Evolutionary conservation across 257 asterid species (phyloP).

Genomic region (Solanum dulcamara): DNA sequence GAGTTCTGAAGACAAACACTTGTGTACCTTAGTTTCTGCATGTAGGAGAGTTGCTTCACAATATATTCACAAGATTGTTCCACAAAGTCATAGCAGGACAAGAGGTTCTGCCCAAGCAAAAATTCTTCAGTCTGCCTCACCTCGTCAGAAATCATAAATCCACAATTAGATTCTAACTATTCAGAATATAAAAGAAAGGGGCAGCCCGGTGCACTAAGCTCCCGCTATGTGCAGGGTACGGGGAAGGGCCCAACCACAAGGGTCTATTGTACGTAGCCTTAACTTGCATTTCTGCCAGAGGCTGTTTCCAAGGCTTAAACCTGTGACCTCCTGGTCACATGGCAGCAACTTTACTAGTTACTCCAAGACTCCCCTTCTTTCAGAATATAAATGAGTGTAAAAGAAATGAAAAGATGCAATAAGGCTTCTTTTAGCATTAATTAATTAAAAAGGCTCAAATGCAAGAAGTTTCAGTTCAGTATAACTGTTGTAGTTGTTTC

Average conservation of each 20-base stretch:
- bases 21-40: slow-evolving; percentile 85
- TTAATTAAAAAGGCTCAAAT: neutral
- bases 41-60: slow-evolving; percentile 54
- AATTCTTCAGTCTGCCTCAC: slow-evolving; percentile 80
- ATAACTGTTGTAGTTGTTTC: neutral
- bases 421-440: neutral
- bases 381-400: neutral
- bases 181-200: neutral
- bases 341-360: too few species aligned
- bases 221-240: too few species aligned
- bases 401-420: neutral
- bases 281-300: too few species aligned
- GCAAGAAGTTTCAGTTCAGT: neutral
- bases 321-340: too few species aligned
- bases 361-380: too few species aligned
- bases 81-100: slow-evolving; percentile 66
- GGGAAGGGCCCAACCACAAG: too few species aligned
- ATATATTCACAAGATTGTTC: slow-evolving; percentile 58
- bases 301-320: too few species aligned
- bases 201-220: too few species aligned
- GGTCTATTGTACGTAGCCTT: too few species aligned
- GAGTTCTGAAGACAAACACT: neutral
- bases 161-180: neutral
- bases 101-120: slow-evolving; percentile 59
- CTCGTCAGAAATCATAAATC: slow-evolving; percentile 9